These are phyloP conservation scores for Tylopilus cervinicoccineus DNA, from an alignment of 768 basidiomycete genomes.

Conservation along the genomic window DNA sequence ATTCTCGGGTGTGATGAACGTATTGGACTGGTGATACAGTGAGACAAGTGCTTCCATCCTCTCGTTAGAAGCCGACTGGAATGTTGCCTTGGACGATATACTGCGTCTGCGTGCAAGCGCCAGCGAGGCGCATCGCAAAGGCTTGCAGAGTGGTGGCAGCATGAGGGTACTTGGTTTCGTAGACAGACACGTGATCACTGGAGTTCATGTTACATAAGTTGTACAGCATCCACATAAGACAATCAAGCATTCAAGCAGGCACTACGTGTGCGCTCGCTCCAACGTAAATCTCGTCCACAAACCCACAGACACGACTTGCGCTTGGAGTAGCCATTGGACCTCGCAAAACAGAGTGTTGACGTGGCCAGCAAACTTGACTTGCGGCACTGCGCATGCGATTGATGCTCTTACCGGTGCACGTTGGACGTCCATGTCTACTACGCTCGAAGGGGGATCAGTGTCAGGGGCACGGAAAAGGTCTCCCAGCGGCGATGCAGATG, in stretches of 20 bases:
- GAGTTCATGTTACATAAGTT: constrained; percentile 15
- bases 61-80: constrained; percentile 18
- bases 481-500: background rate
- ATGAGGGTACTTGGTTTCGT: constrained; percentile 9
- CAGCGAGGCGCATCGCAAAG: constrained; percentile 6
- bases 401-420: background rate
- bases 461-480: background rate
- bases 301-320: background rate
- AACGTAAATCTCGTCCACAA: background rate
- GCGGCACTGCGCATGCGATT: background rate
- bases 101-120: constrained; percentile 11
- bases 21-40: constrained; percentile 72
- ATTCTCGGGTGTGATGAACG: constrained; percentile 69
- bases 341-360: background rate
- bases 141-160: constrained; percentile 6
- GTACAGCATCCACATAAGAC: background rate
- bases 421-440: background rate
- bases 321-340: background rate
- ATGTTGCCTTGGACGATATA: constrained; percentile 19
- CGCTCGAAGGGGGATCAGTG: background rate
- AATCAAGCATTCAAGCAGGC: background rate
- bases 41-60: constrained; percentile 70
- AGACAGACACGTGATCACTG: background rate
- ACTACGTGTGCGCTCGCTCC: background rate
- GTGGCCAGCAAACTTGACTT: background rate